A percentile compares a stretch with the other conserved stretches of the same genome.
These are phyloP conservation scores for Hortaea werneckii DNA, from an alignment of 2,329 filamentous ascomycete species.

Conservation along the genomic window DNA sequence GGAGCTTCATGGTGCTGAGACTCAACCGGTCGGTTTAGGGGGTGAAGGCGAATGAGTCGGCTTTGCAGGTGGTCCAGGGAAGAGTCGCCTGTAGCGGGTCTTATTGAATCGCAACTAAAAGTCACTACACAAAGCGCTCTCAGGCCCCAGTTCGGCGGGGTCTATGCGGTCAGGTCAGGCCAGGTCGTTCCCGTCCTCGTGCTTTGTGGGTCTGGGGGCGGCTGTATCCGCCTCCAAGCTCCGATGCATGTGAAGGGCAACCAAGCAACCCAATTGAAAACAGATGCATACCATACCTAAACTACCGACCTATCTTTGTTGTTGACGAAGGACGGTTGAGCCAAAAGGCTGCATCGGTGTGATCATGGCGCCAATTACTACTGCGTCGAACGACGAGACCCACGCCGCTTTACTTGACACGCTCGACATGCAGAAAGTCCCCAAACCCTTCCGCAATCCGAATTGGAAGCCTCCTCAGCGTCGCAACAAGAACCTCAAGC, in stretches of 20 bases:
- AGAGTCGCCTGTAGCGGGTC: not conserved
- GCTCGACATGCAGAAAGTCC: conserved; percentile 79
- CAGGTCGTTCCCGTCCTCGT: not conserved
- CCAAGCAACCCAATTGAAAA: not conserved
- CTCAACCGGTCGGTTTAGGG: too few relatives aligned
- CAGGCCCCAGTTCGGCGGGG: not conserved
- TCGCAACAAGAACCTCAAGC: conserved; percentile 98
- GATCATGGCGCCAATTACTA: conserved; percentile 50
- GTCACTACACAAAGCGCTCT: not conserved
- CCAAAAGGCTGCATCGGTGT: too few relatives aligned
- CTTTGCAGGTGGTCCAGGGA: not conserved
- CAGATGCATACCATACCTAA: not conserved
- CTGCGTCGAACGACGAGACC: conserved; percentile 62
- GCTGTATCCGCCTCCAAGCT: not conserved
- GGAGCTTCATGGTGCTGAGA: conserved; percentile 61
- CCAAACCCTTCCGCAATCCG: conserved; percentile 82
- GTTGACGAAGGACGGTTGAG: too few relatives aligned
- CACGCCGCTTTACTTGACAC: conserved; percentile 81
- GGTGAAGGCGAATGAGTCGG: too few relatives aligned
- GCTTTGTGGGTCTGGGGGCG: not conserved
- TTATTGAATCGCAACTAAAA: not conserved
- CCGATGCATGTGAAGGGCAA: not conserved
- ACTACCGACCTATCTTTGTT: too few relatives aligned
- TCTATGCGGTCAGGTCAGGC: conserved; percentile 1
- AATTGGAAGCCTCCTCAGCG: conserved; percentile 88